Base-by-base conservation (phyloP, 2,329 filamentous ascomycete genomes). In the Aspergillus pseudoviridinutans region DNA sequence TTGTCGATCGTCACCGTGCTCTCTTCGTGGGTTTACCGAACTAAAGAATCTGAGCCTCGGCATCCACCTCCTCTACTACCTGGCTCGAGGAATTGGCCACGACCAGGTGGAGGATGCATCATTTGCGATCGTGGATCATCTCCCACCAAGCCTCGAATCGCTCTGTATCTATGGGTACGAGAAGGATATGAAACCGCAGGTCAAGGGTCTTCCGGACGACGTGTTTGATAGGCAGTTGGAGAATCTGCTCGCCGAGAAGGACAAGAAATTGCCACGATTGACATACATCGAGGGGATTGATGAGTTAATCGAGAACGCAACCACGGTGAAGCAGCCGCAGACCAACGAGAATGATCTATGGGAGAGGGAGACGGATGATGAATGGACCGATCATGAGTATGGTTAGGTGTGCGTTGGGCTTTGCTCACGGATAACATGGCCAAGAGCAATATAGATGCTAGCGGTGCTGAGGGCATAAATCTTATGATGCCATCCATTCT, bases 41-140 rank as follows among this genome's bases (percentile, higher is more conserved):
- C 29, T 54, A 6, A 54, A 54, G 14, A 44, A 54, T 22, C 44
- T 54, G 14, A 38, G 25, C 4, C 44, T 54, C 6, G 53, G 53
- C 3, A 44, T 35, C 41, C 46, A 54, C 25, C 29, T 35, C 4
- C 53, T 54, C 17, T 54, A 54, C 25, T 49, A 35, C 29, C 27
- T 49, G 17, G 32, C 53, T 9, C 28, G 42, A 8, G 53, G 32
- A 17, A 41, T 49, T 12, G 17, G 29, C 20, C 27, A 25, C 12
- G 25, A 41, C 25, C 42, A 54, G 41, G 17, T 44, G 8, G 14
- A 17, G 12, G 41, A 44, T 20, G 41, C 17, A 44, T n/a, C 41
- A 20, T 44, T 44, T 20, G n/a, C n/a, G 17, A 8, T 44, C 17
- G 41, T 44, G n/a, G 41, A 44, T 20, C n/a, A 20, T 17, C 41